Evolutionary conservation across 768 basidiomycete species (phyloP).

Genomic region (Rhodotorula graminis): DNA sequence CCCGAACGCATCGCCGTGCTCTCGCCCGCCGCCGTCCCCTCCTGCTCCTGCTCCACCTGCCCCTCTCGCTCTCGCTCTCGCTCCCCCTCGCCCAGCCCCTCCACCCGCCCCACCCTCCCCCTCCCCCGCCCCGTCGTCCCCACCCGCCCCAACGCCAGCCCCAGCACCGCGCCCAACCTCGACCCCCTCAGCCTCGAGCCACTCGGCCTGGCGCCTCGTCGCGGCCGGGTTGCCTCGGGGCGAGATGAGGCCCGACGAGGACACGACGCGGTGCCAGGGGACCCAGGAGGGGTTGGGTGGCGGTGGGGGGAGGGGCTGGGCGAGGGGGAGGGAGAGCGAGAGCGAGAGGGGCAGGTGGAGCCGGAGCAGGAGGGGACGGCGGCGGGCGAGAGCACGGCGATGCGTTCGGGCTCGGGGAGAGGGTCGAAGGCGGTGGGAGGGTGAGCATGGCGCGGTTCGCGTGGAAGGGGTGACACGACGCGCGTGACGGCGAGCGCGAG

Average conservation of each 20-base stretch:
- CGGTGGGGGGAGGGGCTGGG: not conserved
- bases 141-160: not conserved
- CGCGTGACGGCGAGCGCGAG: no score
- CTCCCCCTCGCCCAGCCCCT: constrained; percentile 16
- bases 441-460: constrained; percentile 28
- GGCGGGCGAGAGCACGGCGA: constrained; percentile 2
- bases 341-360: not conserved
- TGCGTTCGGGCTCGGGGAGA: constrained; percentile 18
- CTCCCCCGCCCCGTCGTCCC: not conserved
- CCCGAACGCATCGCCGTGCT: constrained; percentile 20
- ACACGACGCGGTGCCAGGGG: constrained; percentile 34
- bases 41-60: no score
- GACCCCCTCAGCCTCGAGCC: constrained; percentile 29
- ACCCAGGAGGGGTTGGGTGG: constrained; percentile 16
- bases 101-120: constrained; percentile 1
- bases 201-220: constrained; percentile 24
- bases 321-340: not conserved
- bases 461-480: constrained; percentile 28
- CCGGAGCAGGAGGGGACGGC: no score
- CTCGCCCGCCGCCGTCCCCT: not conserved
- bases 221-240: constrained; percentile 22
- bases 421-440: constrained; percentile 11
- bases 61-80: no score
- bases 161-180: constrained; percentile 15
- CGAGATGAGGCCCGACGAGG: constrained; percentile 17